phyloP scores from a whole-genome alignment of 768 basidiomycete species.

The Auriscalpium orientale region DNA sequence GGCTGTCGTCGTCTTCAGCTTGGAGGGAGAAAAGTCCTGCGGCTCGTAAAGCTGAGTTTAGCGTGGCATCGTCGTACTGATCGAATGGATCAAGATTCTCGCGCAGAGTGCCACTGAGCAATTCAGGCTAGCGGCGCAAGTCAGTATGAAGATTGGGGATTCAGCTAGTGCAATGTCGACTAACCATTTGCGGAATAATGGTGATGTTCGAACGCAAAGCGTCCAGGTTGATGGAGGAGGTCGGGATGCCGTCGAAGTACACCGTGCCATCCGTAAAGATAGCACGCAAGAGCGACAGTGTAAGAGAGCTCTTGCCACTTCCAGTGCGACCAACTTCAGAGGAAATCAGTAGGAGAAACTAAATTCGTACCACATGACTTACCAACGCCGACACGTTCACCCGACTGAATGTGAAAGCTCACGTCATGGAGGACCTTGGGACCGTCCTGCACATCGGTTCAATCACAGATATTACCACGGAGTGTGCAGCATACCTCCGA shows the following conservation, averaged over 20 bases:
- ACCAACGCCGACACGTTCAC: conserved; percentile 53
- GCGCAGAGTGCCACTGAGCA: conserved; percentile 49
- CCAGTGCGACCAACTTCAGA: conserved; percentile 48
- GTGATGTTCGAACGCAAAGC: conserved; percentile 46
- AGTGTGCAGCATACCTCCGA: conserved; percentile 21
- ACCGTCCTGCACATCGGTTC: conserved; percentile 30
- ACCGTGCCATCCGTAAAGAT: conserved; percentile 49
- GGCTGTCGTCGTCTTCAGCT: conserved; percentile 27
- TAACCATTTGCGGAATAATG: conserved; percentile 51
- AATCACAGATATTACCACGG: neutral
- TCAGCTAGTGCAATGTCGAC: conserved; percentile 7
- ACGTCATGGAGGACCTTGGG: conserved; percentile 50
- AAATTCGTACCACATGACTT: conserved; percentile 9
- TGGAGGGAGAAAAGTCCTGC: conserved; percentile 39
- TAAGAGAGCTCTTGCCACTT: conserved; percentile 48
- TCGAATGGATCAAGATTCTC: conserved; percentile 56
- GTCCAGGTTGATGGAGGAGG: conserved; percentile 42
- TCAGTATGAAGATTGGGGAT: neutral
- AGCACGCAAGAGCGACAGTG: conserved; percentile 45
- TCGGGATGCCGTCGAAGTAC: conserved; percentile 42
- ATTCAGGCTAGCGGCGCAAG: conserved; percentile 29
- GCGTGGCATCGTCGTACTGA: conserved; percentile 43
- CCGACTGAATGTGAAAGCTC: conserved; percentile 42
- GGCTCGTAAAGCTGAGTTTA: conserved; percentile 42
- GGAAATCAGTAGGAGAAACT: neutral